Evolutionary conservation across 768 basidiomycete genomes (phyloP), one percentile per base, ranked within the genome.

Genomic region (Termitomyces titanicus): DNA sequence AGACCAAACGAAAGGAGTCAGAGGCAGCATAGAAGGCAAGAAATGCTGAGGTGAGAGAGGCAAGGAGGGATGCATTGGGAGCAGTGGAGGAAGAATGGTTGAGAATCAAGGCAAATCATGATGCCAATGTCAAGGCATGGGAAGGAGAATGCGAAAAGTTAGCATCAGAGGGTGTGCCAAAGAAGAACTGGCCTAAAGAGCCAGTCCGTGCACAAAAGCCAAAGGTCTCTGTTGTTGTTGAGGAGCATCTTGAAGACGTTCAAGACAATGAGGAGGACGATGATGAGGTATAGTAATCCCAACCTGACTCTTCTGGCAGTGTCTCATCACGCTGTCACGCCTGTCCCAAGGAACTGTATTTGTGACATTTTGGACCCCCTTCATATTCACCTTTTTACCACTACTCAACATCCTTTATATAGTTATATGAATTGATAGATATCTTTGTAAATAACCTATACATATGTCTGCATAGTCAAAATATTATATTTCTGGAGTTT

Each of bases 121-220:
- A 48, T 22, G 35, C 46, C 15, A 54, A 47, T 22, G 45, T 58
- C 17, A 42, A 24, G 8, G 60, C 29, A 13, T 63, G 64, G 64
- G 48, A 66, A 54, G 38, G 13, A 1, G 47, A 56, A 34, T 64
- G 63, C 44, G 18, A 52, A 13, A 40, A 49, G 37, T 37, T 63
- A 18, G 47, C 46, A 51, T 49, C 25, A 17, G 51, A 53, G 13
- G 51, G 55, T 3, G 46, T 59, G 9, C 55, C 53, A 20, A 63
- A 60, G 34, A 56, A 56, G 47, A 47, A 58, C 20, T 59, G 56
- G 51, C 61, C 64, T 2, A 57, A 55, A n/a, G 58, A 54, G 44
- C 64, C 64, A 17, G 59, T 52, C 12, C 35, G 53, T 13, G 50
- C 55, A 9, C 44, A 18, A 25, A 64, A 67, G 46, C 56, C 63